Evolutionary conservation across 2,329 filamentous ascomycete species (phyloP), one percentile per base, ranked within the genome.

Genomic region (Nemania bipapillata): DNA sequence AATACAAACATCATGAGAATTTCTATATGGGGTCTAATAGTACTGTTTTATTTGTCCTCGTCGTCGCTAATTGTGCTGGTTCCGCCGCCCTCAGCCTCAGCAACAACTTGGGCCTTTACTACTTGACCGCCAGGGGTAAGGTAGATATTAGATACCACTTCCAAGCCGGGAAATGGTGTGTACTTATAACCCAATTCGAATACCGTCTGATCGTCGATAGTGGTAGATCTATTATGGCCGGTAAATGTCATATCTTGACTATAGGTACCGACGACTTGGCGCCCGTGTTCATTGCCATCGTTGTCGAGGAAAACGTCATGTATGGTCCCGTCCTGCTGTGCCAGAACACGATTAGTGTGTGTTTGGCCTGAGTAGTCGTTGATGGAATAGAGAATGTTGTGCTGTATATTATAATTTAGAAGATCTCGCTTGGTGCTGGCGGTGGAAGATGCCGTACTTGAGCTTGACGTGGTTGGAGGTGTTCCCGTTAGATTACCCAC

Each of bases 331-430:
- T 86, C 84, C 76, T 88, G 86, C 4, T 40, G 37, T 12, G 81
- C 83, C 6, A 89, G 79, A 6, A 88, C 78, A 47, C 86, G 84
- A 76, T 89, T 89, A 40, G 85, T 88, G 77, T 86, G 85, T 42
- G 80, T 82, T 66, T 85, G 82, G 20, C 86, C 86, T 15, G 80
- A 80, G 76, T 88, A 90, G 80, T 90, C 84, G 79, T 89, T 89
- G 76, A 88, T 77, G 30, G 85, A 86, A 78, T 87, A 89, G 37
- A 90, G 83, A 68, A 90, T 86, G 75, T 87, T 87, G 79, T 88
- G 81, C 63, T 81, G 79, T 49, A 89, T 78, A 54, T 86, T 83
- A 77, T 84, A 86, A 62, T 79, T 78, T 35, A 77, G 72, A 35
- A 78, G 24, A 50, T 67, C 70, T 28, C 73, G 73, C 66, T 74